Evolutionary conservation across 2,329 filamentous ascomycete species (phyloP), one percentile per base, ranked within the genome.

Genomic region (Aspergillus caelatus): DNA sequence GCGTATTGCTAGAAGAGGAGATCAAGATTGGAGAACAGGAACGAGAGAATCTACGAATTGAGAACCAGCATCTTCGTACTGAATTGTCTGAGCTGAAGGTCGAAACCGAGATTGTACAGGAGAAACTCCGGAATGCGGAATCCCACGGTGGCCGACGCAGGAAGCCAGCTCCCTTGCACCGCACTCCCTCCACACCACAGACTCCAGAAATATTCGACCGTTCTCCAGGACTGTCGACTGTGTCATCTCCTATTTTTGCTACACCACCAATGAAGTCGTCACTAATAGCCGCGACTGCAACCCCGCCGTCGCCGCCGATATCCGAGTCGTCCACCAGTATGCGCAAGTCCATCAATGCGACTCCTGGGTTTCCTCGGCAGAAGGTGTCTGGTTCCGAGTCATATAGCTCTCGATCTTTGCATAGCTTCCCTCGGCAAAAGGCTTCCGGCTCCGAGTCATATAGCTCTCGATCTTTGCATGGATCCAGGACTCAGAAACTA

Each of bases 1-100:
- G 86, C 11, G 95, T 99, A 30, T 88, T 99, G 85, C 87, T 97
- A 80, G 95, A 99, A 76, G 94, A 97, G 77, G 95, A 98, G 78
- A 91, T 98, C 73, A 94, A 91, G 79, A 86, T 88, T 52, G 92
- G 93, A 54, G 95, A 99, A 75, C 91, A 96, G 79, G 95, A 99
- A 78, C 88, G 95, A 73, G 95, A 99, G 78, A 81, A 83, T 9
- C 83, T 99, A 65, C 89, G 95, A 57, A 97, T 99, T 71, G 94
- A 98, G 72, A 88, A 91, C 11, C 95, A 99, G 79, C 87, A 94
- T 57, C 82, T 98, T 65, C 89, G 93, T 45, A 94, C 97, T 73
- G 95, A 99, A 77, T 84, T 98, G 14, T 91, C 92, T 7, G 95
- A 99, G 76, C 85, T 97, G 70, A 96, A 93, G 82, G 93, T 99